Evolutionary conservation across 495 filamentous ascomycete species (phyloP).

Genomic region (Talaromyces nanjingensis): DNA sequence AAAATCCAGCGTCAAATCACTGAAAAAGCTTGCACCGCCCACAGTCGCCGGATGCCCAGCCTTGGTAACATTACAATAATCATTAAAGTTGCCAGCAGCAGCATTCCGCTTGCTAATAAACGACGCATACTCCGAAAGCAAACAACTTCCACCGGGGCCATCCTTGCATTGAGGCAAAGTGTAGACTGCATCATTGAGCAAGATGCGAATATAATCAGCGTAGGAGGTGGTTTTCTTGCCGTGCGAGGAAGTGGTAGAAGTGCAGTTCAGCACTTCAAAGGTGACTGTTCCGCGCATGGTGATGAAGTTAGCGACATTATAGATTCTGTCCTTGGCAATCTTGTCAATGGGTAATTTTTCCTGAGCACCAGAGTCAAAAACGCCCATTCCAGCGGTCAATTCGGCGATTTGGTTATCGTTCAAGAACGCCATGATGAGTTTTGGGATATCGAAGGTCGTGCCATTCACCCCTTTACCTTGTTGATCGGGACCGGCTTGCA

Average conservation of each 20-base stretch:
- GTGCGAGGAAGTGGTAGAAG: conserved; percentile 6
- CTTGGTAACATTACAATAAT: conserved; percentile 35
- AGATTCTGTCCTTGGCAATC: conserved; percentile 30
- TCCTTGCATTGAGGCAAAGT: conserved; percentile 33
- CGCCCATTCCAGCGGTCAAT: conserved; percentile 43
- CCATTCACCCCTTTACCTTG: conserved; percentile 33
- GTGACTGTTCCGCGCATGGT: conserved; percentile 51
- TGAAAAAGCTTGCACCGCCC: conserved; percentile 39
- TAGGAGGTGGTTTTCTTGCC: background rate
- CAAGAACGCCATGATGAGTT: conserved; percentile 45
- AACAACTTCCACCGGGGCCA: conserved; percentile 41
- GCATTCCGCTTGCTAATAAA: conserved; percentile 35
- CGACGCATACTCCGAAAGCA: conserved; percentile 33
- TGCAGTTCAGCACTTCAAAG: conserved; percentile 44
- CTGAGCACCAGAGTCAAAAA: conserved; percentile 49
- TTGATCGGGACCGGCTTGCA: conserved; percentile 36
- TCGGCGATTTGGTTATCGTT: conserved; percentile 57
- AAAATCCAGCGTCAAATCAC: conserved; percentile 31
- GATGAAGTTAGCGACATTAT: conserved; percentile 37
- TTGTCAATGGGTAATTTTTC: conserved; percentile 28
- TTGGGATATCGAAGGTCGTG: conserved; percentile 31
- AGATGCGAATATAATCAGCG: conserved; percentile 35
- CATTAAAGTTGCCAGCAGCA: conserved; percentile 34
- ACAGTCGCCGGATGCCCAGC: conserved; percentile 27
- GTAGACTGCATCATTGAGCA: conserved; percentile 51